Base-by-base conservation (phyloP, 306 rosid genomes). In the Cucurbita moschata region DNA sequence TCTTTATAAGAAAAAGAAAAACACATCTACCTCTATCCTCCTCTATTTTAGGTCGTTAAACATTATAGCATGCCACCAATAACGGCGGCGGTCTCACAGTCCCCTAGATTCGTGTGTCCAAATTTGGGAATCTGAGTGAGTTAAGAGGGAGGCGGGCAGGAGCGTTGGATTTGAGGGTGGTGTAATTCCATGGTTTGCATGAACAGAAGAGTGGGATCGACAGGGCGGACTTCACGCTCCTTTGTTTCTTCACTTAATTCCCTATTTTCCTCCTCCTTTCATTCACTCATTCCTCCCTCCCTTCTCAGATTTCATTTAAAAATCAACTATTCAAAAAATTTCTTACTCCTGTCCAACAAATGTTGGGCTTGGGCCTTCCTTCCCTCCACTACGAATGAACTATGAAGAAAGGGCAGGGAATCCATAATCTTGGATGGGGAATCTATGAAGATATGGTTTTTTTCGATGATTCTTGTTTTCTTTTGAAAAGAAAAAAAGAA, bases 11-110 rank as follows among this genome's bases (percentile, higher is more conserved):
- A 52, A 52, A 26, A 35, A 23, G 38, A 9, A 26, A 57, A 19
- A 19, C 62, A 7, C 13, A 60, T 35, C 44, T 10, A 23, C 16
- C 6, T 23, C 39, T 57, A 10, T 23, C 14, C 39, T 23, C 15
- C 4, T 21, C 10, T 3, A 21, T 4, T 56, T 56, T 18, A 55
- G 11, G 3, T 19, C 60, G 19, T 55, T 19, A 10, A n/a, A 54
- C 8, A 50, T 10, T 10, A 4, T 10, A 52, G 56, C 56, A 6
- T 15, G 2, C 21, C 21, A 52, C 56, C 3, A 16, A 9, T 6
- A 5, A 6, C 56, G 75, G 81, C 84, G 84, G 84, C 80, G 79
- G 47, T 58, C 74, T 80, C 84, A 14, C 70, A 18, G 67, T 65
- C 56, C 2, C 10, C 39, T 6, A 66, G 78, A 83, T 80, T 79